A percentile compares a stretch with the other conserved stretches of the same genome.
Conservation (phyloP, 2,329 filamentous ascomycete genomes). For the Fusarium chaquense region DNA sequence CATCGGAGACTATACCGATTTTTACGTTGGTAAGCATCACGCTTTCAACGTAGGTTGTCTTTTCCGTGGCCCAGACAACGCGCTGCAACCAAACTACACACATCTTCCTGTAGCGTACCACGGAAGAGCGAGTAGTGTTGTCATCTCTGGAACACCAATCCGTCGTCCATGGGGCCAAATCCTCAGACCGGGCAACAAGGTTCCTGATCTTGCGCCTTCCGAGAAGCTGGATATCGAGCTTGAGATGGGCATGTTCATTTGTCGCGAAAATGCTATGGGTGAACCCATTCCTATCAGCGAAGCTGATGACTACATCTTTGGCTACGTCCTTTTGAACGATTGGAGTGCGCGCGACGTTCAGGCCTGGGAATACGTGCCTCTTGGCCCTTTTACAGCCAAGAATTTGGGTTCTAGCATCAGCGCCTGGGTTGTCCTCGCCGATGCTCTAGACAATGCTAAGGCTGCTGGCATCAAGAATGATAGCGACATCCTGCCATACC, state of each 20-base stretch:
- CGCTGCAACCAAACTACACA: slow-evolving; percentile 83
- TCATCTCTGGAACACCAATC: slow-evolving; percentile 79
- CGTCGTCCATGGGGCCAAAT: slow-evolving; percentile 81
- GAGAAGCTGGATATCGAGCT: slow-evolving; percentile 79
- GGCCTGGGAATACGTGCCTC: slow-evolving; percentile 69
- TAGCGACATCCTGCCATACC: slow-evolving; percentile 54
- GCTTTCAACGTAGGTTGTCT: slow-evolving; percentile 77
- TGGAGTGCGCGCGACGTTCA: slow-evolving; percentile 74
- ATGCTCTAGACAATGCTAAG: slow-evolving; percentile 59
- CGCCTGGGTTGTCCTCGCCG: slow-evolving; percentile 71
- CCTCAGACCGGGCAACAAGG: slow-evolving; percentile 60
- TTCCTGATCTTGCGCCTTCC: slow-evolving; percentile 68
- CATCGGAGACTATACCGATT: slow-evolving; percentile 88
- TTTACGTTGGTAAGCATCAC: slow-evolving; percentile 84
- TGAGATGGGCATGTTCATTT: slow-evolving; percentile 81
- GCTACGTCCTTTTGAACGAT: slow-evolving; percentile 73
- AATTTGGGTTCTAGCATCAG: slow-evolving; percentile 70
- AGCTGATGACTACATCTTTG: slow-evolving; percentile 78
- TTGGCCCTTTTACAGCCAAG: slow-evolving; percentile 73
- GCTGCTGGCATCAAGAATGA: slow-evolving; percentile 49
- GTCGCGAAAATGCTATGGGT: slow-evolving; percentile 74
- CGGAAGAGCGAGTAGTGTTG: slow-evolving; percentile 80
- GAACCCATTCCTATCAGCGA: slow-evolving; percentile 72
- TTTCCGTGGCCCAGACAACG: slow-evolving; percentile 79
- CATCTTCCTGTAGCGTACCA: slow-evolving; percentile 86